Evolutionary conservation across 2,329 filamentous ascomycete species (phyloP).

Genomic region (Huntiella bhutanensis): DNA sequence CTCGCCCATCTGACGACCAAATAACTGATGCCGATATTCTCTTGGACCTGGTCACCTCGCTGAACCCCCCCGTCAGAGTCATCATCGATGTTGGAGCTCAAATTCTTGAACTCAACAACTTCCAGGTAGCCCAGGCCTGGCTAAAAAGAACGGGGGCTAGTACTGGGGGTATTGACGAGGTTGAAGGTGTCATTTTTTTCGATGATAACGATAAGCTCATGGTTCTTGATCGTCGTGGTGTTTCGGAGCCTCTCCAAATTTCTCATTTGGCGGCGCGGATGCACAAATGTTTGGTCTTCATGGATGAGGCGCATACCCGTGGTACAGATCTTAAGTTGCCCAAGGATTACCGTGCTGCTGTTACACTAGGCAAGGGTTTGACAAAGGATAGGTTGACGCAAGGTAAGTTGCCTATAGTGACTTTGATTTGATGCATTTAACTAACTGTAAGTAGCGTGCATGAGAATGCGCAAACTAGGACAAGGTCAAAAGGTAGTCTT

Average conservation of each 20-base stretch:
- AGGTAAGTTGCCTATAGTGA: conserved; percentile 24
- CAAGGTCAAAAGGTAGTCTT: conserved; percentile 47
- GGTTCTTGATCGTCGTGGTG: conserved; percentile 30
- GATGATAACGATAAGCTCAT: conserved; percentile 33
- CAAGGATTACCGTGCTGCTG: conserved; percentile 36
- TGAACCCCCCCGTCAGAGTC: conserved; percentile 29
- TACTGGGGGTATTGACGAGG: background rate
- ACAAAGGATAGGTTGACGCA: conserved; percentile 54
- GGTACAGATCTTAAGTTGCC: conserved; percentile 51
- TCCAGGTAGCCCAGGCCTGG: conserved; percentile 34
- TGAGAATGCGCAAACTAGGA: conserved; percentile 52
- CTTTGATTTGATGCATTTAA: background rate
- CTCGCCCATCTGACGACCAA: background rate
- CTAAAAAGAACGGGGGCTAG: conserved; percentile 18
- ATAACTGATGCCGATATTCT: conserved; percentile 23
- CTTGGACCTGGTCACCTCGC: conserved; percentile 23
- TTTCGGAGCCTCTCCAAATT: conserved; percentile 28
- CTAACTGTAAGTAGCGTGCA: conserved; percentile 31
- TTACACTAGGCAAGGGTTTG: conserved; percentile 45
- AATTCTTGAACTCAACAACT: conserved; percentile 44
- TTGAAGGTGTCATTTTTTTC: conserved; percentile 34
- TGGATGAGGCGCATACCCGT: conserved; percentile 52
- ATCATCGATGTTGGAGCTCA: conserved; percentile 55
- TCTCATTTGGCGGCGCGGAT: conserved; percentile 40
- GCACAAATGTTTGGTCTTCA: conserved; percentile 42